Evolutionary conservation across 345 rosid genomes (phyloP), one percentile per base, ranked within the genome.

Genomic region (Eucalyptus cloeziana): DNA sequence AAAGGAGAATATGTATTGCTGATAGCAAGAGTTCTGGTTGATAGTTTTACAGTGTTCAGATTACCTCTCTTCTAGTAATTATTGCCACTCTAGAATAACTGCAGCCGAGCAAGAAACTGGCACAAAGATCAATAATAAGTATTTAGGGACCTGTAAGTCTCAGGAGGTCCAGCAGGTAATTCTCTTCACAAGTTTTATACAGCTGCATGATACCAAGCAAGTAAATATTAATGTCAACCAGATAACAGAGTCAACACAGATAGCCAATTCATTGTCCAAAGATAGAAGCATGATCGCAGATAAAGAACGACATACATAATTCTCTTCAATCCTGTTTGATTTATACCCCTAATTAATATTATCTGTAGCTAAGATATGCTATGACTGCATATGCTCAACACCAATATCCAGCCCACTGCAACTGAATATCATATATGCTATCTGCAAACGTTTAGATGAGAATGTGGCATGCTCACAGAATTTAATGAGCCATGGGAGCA

Each of bases 71-170:
- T 24, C 54, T 12, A 22, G 24, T 40, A 71, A 52, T 80, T 58
- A 83, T 81, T 91, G 11, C 52, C 40, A 40, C 5, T 87, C 92
- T 93, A 97, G 47, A 96, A 94, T 80, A 97, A 95, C 67, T 96
- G 96, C 30, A 97, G 97, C 92, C 95, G 97, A 3, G 97, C 93
- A 71, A 97, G 98, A 97, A 97, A 45, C 96, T 96, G 5, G 99
- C 98, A 45, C 99, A 97, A 60, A 97, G 97, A 91, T 97, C 99
- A 93, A 97, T 91, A 92, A 97, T 96, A 27, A 97, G 95, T 90
- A 97, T 91, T 91, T 97, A 98, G 27, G 98, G 97, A 40, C 99
- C 99, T 31, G 92, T 94, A 83, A 97, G 94, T 92, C 98, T 92
- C 92, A 94, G 99, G 31, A 97, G 95, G 91, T 97, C 99, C 21